Evolutionary conservation across 2,329 filamentous ascomycete genomes (phyloP), one percentile per base, ranked within the genome.

Genomic region (Aspergillus fumigatus): DNA sequence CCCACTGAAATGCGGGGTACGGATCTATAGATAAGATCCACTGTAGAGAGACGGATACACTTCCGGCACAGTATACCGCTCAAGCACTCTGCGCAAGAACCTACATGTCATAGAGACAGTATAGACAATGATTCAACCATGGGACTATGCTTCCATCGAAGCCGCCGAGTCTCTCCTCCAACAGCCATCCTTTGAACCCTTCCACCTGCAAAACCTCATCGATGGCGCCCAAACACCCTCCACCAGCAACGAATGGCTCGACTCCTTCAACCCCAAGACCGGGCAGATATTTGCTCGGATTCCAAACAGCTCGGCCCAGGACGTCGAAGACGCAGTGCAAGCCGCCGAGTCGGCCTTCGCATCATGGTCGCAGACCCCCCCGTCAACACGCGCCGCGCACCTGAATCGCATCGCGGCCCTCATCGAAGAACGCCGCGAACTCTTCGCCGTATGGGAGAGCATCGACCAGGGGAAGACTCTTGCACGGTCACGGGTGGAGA

Each of bases 381-480:
- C 59, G n/a, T 53, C 57, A 7, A 56, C 50, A 29, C 51, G 61
- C 40, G 60, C 61, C 4, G 26, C 55, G 14, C 48, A 60, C 23
- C 54, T 63, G 3, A 23, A 54, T 19, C 54, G 57, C 10, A 62
- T 63, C 41, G 59, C 61, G 1, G 43, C 51, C 2, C 40, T 56
- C 1, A 61, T 63, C 26, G 48, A 54, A 9, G 51, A 58, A 10
- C 56, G 54, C 21, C 58, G 55, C 3, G 61, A 61, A 45, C 9
- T 55, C 1, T 63, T 63, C 32, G 59, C 61, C 0, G 51, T 59
- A 9, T 63, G 61, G 59, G 61, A 63, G 40, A 61, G 59, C 25
- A 50, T 63, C 19, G 61, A 63, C 10, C 61, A 63, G 25, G 61
- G 61, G 2, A 63, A 61, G 49, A 59, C 59, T 0, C 25, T 63